These are phyloP conservation scores for Xanthoconium separans DNA, from an alignment of 1,284 basidiomycete genomes.

Conservation along the genomic window DNA sequence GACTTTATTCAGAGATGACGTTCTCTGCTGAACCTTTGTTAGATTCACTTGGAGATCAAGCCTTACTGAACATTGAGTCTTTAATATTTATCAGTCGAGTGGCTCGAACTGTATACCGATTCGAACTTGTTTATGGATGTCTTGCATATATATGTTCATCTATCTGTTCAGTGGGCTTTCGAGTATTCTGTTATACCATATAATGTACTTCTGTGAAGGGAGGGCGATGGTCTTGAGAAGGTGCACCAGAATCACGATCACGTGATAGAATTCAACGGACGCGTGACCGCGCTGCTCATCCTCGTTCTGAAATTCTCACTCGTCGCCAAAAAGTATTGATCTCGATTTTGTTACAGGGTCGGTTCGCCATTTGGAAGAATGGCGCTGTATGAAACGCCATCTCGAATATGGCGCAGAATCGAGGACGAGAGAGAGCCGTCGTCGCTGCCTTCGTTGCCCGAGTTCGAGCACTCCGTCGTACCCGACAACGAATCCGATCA, in stretches of 20 bases:
- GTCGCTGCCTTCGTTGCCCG: conserved; percentile 71
- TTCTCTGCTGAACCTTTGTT: not conserved
- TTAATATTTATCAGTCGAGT: conserved; percentile 5
- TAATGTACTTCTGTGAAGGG: not conserved
- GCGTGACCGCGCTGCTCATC: conserved; percentile 16
- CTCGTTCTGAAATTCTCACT: not conserved
- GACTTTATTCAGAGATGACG: not conserved
- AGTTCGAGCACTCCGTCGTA: conserved; percentile 58
- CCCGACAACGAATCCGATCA: conserved; percentile 33
- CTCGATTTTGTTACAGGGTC: conserved; percentile 2
- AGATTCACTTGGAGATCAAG: conserved; percentile 32
- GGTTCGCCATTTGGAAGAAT: conserved; percentile 12
- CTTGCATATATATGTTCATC: conserved; percentile 6
- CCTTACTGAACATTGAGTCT: conserved; percentile 23
- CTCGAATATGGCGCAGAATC: conserved; percentile 76
- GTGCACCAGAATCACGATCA: too few species aligned
- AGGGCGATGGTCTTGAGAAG: too few species aligned
- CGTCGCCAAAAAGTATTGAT: not conserved
- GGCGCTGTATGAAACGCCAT: conserved; percentile 70
- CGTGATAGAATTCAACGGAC: conserved; percentile 22
- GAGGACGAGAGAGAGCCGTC: conserved; percentile 74
- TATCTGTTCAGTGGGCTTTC: conserved; percentile 5
- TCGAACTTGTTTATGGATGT: not conserved
- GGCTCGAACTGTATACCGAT: conserved; percentile 10
- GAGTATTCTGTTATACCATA: not conserved